Evolutionary conservation across 768 basidiomycete species (phyloP).

Genomic region (Mycena floridula): DNA sequence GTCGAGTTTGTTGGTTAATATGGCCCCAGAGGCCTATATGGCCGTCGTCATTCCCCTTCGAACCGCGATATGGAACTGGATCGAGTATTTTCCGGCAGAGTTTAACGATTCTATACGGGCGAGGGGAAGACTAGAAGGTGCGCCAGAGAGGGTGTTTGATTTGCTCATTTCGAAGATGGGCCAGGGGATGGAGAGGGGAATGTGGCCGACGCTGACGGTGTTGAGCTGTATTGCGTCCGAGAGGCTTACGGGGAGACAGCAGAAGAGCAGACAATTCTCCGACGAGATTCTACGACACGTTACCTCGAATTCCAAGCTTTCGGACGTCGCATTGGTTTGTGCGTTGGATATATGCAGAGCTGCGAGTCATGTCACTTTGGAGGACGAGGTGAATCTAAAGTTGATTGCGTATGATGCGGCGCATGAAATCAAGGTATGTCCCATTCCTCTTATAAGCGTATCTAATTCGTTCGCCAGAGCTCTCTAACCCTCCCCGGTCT

Average conservation of each 20-base stretch:
- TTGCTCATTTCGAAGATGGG: conserved; percentile 49
- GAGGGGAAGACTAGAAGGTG: conserved; percentile 68
- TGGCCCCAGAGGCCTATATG: conserved; percentile 67
- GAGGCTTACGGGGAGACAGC: conserved; percentile 51
- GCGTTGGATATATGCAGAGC: conserved; percentile 75
- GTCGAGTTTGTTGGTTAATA: conserved; percentile 75
- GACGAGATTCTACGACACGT: conserved; percentile 60
- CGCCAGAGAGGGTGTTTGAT: conserved; percentile 85
- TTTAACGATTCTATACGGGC: no score
- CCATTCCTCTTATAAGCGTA: no score
- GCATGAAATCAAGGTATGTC: conserved; percentile 68
- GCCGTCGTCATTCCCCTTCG: conserved; percentile 71
- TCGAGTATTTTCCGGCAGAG: conserved; percentile 70
- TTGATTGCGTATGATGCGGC: conserved; percentile 67
- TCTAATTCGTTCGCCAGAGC: no score
- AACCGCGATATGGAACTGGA: conserved; percentile 87
- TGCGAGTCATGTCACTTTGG: conserved; percentile 36
- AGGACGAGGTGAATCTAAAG: conserved; percentile 40
- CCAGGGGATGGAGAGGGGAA: conserved; percentile 39
- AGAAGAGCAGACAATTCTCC: no score
- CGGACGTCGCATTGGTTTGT: conserved; percentile 66
- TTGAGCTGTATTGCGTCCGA: conserved; percentile 75
- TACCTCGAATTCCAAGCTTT: conserved; percentile 45
- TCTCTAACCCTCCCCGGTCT: no score
- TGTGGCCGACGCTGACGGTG: conserved; percentile 80